Base-by-base conservation (phyloP, 1,284 basidiomycete species). In the Marasmius oreades region DNA sequence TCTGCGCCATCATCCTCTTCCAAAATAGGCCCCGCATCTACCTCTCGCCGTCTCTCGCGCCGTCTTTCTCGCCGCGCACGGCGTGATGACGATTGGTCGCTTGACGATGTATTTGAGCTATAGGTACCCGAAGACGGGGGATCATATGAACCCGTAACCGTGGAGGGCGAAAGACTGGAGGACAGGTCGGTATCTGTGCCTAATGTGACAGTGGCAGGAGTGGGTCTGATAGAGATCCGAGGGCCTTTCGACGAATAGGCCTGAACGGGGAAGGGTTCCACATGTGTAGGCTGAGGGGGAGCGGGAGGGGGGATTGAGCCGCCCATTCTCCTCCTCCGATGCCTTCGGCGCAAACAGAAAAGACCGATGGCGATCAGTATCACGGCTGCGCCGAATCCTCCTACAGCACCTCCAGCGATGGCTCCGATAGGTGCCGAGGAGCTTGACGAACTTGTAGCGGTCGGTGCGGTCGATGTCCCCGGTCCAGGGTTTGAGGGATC, bases 11-110 rank as follows among this genome's bases (percentile, higher is more conserved):
- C 55, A 11, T 60, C 56, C 3, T 62, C 62, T 3, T 56, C 59
- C 3, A 60, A 53, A 3, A 66, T 54, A 5, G 59, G 63, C 10
- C 65, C 67, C 26, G 64, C 65, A 58, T 68, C 67, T 11, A 52
- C 39, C 50, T 63, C 63, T 45, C 59, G 54, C 36, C 51, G 44
- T 10, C 23, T 48, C 14, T 44, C 23, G 24, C 22, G 34, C 43
- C 52, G 45, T n/a, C 26, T 52, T 24, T 44, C 16, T 26, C 26
- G 44, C 16, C 26, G 22, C 7, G 5, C 18, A 18, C n/a, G 57
- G 14, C 39, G 36, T 23, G 22, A 24, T n/a, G 23, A 34, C 33
- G 14, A 55, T 34, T 23, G 26, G 8, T 16, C 55, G 18, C 28
- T 48, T 46, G 12, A 46, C 26, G 44, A 46, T 46, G 44, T 18